Evolutionary conservation across 768 basidiomycete species (phyloP).

Genomic region (Gymnopilus dilepis): DNA sequence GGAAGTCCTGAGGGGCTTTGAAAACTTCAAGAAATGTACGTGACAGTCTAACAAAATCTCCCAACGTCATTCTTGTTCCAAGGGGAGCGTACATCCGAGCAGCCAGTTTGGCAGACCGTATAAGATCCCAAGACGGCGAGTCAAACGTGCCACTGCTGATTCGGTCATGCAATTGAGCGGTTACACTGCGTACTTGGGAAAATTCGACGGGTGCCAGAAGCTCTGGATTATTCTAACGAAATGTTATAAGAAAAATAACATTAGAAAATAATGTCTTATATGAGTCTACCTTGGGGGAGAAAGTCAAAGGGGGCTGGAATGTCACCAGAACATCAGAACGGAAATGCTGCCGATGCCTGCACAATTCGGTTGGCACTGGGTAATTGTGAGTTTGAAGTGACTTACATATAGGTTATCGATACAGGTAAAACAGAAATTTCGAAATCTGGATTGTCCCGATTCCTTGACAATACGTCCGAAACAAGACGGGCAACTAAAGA

Average conservation of each 20-base stretch:
- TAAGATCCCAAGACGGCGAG: slow-evolving; percentile 83
- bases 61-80: slow-evolving; percentile 85
- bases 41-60: slow-evolving; percentile 81
- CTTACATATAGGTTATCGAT: slow-evolving; percentile 83
- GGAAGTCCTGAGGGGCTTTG: slow-evolving; percentile 45
- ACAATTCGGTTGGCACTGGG: neutral
- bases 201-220: slow-evolving; percentile 72
- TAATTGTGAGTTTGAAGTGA: slow-evolving; percentile 6
- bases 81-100: slow-evolving; percentile 84
- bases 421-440: slow-evolving; percentile 76
- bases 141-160: slow-evolving; percentile 83
- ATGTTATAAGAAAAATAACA: neutral
- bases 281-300: slow-evolving; percentile 62
- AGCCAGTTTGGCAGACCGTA: slow-evolving; percentile 78
- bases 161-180: slow-evolving; percentile 64
- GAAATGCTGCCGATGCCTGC: slow-evolving; percentile 84
- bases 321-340: slow-evolving; percentile 88
- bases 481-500: slow-evolving; percentile 76
- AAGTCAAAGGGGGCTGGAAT: slow-evolving; percentile 73
- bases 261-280: too few species aligned
- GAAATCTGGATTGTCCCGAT: slow-evolving; percentile 70
- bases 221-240: slow-evolving; percentile 66
- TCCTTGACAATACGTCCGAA: slow-evolving; percentile 75
- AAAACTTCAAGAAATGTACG: slow-evolving; percentile 80
- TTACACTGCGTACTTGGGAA: slow-evolving; percentile 59